phyloP scores from a whole-genome alignment of 352 stramenopile genomes.

The Pythium sp. region DNA sequence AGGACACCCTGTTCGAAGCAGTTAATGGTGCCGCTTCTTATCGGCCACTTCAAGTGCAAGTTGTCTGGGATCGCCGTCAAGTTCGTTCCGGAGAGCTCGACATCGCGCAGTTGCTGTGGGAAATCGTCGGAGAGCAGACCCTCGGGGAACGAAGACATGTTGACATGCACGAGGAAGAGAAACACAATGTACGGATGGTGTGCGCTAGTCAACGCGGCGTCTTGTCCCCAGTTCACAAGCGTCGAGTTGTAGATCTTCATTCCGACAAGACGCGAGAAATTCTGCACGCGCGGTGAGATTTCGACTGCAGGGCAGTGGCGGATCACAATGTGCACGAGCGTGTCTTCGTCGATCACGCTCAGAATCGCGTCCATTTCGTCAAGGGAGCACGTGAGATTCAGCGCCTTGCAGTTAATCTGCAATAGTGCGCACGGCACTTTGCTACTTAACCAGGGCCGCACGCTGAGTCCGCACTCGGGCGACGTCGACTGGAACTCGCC shows the following conservation, averaged over 20 bases:
- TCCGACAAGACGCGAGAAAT: conserved; percentile 29
- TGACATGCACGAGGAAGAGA: conserved; percentile 31
- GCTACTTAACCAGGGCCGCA: conserved; percentile 28
- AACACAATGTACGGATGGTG: conserved; percentile 28
- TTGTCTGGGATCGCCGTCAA: conserved; percentile 28
- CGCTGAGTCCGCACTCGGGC: conserved; percentile 22
- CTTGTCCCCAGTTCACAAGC: conserved; percentile 24
- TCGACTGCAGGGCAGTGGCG: conserved; percentile 39
- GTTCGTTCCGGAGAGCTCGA: conserved; percentile 44
- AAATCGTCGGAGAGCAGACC: conserved; percentile 37
- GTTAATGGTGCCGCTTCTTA: not conserved
- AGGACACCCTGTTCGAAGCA: conserved; percentile 26
- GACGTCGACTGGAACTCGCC: conserved; percentile 1
- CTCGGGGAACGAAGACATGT: conserved; percentile 32
- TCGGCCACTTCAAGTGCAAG: conserved; percentile 30
- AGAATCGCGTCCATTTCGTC: conserved; percentile 22
- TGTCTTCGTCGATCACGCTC: conserved; percentile 18
- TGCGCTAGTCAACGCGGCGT: conserved; percentile 23
- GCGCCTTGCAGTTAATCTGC: conserved; percentile 22
- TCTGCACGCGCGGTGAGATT: conserved; percentile 21
- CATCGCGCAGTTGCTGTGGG: conserved; percentile 26
- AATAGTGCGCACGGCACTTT: conserved; percentile 27
- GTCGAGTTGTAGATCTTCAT: conserved; percentile 49
- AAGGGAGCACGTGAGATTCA: conserved; percentile 8
- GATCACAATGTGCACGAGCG: conserved; percentile 28